Conservation (phyloP, 2,329 filamentous ascomycete genomes). For the Zasmidium cellare region DNA sequence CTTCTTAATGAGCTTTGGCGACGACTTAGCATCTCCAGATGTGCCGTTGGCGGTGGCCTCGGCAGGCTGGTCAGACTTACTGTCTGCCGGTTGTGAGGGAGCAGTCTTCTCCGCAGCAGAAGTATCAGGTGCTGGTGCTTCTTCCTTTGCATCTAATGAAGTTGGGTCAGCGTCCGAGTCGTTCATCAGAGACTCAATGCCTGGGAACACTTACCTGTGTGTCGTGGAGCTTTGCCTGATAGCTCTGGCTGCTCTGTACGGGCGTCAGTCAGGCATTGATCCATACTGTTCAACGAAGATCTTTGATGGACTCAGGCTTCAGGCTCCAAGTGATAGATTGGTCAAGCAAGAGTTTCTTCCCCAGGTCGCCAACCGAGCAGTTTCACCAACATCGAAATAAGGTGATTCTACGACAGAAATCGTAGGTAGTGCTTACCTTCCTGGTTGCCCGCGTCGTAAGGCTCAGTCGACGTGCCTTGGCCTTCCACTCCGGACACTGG, state of each 20-base stretch:
- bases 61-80: background rate
- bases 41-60: background rate
- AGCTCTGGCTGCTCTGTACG: slow-evolving; percentile 11
- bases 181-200: background rate
- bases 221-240: slow-evolving; percentile 20
- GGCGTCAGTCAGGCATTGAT: background rate
- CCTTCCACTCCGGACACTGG: slow-evolving; percentile 72
- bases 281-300: background rate
- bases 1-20: slow-evolving; percentile 5
- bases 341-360: background rate
- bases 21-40: background rate
- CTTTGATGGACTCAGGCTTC: no score
- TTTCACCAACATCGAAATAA: background rate
- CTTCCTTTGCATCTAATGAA: slow-evolving; percentile 4
- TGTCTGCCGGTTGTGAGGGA: background rate
- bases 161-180: background rate
- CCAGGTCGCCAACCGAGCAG: background rate
- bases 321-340: no score
- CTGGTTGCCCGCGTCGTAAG: slow-evolving; percentile 78
- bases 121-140: background rate
- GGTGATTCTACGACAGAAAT: background rate
- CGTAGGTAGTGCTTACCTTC: slow-evolving; percentile 45
- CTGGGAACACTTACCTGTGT: slow-evolving; percentile 15
- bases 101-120: background rate
- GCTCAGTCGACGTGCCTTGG: slow-evolving; percentile 66